Evolutionary conservation across 805 yeast species (phyloP).

Genomic region (Clavispora phyllophila): DNA sequence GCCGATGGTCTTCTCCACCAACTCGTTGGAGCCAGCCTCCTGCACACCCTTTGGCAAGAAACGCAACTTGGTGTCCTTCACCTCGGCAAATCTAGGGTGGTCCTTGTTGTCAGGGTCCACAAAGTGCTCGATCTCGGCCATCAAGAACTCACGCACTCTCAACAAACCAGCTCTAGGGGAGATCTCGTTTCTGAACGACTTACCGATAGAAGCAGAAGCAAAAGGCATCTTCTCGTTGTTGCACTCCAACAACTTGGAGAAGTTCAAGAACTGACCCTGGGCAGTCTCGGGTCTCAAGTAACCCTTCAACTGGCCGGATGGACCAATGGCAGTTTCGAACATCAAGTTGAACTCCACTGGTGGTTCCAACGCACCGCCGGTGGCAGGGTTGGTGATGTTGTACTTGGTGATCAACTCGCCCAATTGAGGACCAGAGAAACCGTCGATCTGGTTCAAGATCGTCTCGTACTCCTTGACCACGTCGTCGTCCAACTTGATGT

Average conservation of each 20-base stretch:
- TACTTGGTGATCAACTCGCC: slow-evolving; percentile 83
- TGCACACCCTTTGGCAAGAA: slow-evolving; percentile 87
- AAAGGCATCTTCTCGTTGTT: slow-evolving; percentile 97
- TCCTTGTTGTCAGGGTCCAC: slow-evolving; percentile 89
- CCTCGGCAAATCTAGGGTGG: slow-evolving; percentile 75
- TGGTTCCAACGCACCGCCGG: slow-evolving; percentile 77
- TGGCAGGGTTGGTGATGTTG: slow-evolving; percentile 86
- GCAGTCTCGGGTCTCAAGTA: slow-evolving; percentile 98
- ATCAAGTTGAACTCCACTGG: slow-evolving; percentile 96
- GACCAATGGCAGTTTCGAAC: slow-evolving; percentile 99
- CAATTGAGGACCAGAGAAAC: slow-evolving; percentile 86
- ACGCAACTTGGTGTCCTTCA: slow-evolving; percentile 64
- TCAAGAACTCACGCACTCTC: slow-evolving; percentile 96
- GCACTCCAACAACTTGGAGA: slow-evolving; percentile 86
- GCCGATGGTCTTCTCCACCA: slow-evolving; percentile 66
- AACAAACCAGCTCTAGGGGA: slow-evolving; percentile 97
- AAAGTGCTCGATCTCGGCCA: slow-evolving; percentile 99
- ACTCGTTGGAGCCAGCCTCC: slow-evolving; percentile 73
- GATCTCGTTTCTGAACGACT: slow-evolving; percentile 97
- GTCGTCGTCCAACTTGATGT: slow-evolving; percentile 78
- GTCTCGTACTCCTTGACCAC: slow-evolving; percentile 77
- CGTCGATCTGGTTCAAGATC: slow-evolving; percentile 90
- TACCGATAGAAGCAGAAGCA: slow-evolving; percentile 99
- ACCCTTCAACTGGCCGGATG: slow-evolving; percentile 94
- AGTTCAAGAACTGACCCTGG: slow-evolving; percentile 97